Percentiles rank a stretch among this genome's conserved stretches.
Evolutionary conservation across 495 filamentous ascomycete genomes (phyloP).

Genomic region (Hypoxylon rickii): DNA sequence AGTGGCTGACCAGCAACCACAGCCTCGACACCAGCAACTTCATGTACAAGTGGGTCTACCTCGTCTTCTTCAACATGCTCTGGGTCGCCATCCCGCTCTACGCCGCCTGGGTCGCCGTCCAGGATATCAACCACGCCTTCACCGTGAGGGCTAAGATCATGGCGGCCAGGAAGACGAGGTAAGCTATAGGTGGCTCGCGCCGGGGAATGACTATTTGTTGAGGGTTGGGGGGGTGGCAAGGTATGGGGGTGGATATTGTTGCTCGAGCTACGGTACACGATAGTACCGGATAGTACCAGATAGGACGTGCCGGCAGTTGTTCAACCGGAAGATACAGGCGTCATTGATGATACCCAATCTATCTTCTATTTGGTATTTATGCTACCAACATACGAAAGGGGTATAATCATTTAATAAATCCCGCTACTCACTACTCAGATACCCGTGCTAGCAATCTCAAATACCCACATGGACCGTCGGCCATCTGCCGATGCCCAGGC

Average conservation of each 20-base stretch:
- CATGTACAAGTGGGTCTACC: slow-evolving; percentile 87
- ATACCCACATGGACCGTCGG: too few species aligned
- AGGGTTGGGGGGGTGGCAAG: too few species aligned
- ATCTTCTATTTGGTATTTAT: slow-evolving; percentile 3
- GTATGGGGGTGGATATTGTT: too few species aligned
- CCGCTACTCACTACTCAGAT: too few species aligned
- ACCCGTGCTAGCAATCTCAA: too few species aligned
- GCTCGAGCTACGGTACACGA: too few species aligned
- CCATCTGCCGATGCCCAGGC: too few species aligned
- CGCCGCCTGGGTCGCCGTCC: slow-evolving; percentile 69
- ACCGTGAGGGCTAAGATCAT: slow-evolving; percentile 34
- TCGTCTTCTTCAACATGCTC: slow-evolving; percentile 88
- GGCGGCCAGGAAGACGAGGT: slow-evolving; percentile 39
- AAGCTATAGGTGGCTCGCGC: background rate
- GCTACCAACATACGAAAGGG: too few species aligned
- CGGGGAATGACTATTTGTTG: too few species aligned
- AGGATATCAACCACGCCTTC: slow-evolving; percentile 64
- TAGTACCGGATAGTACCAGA: too few species aligned
- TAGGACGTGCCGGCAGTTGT: too few species aligned
- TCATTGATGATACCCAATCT: slow-evolving; percentile 18
- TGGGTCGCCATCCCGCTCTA: slow-evolving; percentile 86
- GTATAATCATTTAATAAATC: too few species aligned
- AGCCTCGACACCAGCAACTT: slow-evolving; percentile 81
- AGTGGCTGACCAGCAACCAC: slow-evolving; percentile 80
- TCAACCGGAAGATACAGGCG: background rate